A percentile compares a stretch with the other conserved stretches of the same genome.
These are phyloP conservation scores for Rhynchosporium agropyri DNA, from an alignment of 2,329 filamentous ascomycete genomes.

Conservation along the genomic window DNA sequence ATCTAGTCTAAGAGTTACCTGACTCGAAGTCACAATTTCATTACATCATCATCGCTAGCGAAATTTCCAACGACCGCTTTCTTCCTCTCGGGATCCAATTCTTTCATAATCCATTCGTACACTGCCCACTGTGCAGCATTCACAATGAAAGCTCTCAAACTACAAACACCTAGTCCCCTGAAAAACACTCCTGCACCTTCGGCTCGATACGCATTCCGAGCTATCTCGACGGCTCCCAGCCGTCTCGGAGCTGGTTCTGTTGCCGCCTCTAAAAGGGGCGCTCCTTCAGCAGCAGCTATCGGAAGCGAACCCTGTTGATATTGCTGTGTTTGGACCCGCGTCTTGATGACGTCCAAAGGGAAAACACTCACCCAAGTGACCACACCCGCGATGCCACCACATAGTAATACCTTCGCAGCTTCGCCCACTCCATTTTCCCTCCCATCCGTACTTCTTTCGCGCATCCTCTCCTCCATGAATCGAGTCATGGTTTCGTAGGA, in stretches of 20 bases:
- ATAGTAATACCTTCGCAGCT: slow-evolving; percentile 71
- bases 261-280: slow-evolving; percentile 42
- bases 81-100: slow-evolving; percentile 44
- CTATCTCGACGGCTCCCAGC: slow-evolving; percentile 62
- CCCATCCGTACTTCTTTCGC: slow-evolving; percentile 24
- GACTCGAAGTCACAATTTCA: too few species aligned
- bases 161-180: slow-evolving; percentile 77
- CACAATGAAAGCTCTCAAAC: slow-evolving; percentile 83
- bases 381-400: slow-evolving; percentile 84
- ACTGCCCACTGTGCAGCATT: slow-evolving; percentile 93
- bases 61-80: background rate
- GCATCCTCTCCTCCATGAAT: slow-evolving; percentile 47
- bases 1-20: slow-evolving; percentile 2
- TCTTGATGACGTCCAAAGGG: slow-evolving; percentile 90
- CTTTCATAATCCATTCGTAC: slow-evolving; percentile 84
- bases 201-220: slow-evolving; percentile 65
- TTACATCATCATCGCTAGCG: slow-evolving; percentile 1
- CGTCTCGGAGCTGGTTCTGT: slow-evolving; percentile 36
- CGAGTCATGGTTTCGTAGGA: slow-evolving; percentile 79
- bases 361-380: slow-evolving; percentile 90
- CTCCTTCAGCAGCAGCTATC: slow-evolving; percentile 19
- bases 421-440: slow-evolving; percentile 46
- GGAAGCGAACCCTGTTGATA: slow-evolving; percentile 37
- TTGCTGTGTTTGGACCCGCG: slow-evolving; percentile 78
- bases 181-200: slow-evolving; percentile 69